These are phyloP conservation scores for Coemansia sp. DNA, from an alignment of 192 early-diverging fungal species.

Conservation along the genomic window DNA sequence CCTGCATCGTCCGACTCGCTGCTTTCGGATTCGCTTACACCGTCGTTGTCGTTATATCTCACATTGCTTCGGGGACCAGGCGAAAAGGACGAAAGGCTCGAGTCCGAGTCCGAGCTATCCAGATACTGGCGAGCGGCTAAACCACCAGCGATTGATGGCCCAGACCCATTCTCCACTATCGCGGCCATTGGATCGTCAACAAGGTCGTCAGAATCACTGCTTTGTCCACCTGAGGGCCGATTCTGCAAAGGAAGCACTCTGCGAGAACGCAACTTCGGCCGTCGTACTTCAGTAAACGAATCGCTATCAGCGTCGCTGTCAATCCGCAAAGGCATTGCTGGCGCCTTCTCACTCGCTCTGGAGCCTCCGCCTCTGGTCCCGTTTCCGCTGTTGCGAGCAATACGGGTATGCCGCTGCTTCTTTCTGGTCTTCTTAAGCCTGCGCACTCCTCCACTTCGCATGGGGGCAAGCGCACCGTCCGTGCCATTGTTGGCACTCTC, in stretches of 20 bases:
- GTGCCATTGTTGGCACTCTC: not conserved
- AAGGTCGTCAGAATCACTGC: conserved; percentile 23
- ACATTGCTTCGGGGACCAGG: not conserved
- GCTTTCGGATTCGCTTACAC: not conserved
- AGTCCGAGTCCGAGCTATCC: conserved; percentile 8
- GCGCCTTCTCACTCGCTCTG: not conserved
- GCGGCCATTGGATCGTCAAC: conserved; percentile 14
- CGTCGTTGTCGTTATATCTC: not conserved
- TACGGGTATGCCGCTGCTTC: conserved; percentile 7
- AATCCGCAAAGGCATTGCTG: not conserved
- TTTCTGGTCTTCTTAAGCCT: not conserved
- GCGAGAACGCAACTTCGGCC: not conserved
- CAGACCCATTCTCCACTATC: not conserved
- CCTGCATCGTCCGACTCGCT: conserved; percentile 9
- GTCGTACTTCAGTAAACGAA: conserved; percentile 22
- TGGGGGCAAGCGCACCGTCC: not conserved
- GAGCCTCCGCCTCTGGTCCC: not conserved
- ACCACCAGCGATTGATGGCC: not conserved
- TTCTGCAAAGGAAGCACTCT: not conserved
- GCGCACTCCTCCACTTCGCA: not conserved
- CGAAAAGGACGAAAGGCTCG: not conserved
- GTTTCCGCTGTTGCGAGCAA: conserved; percentile 7
- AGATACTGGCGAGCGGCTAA: not conserved
- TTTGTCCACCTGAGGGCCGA: conserved; percentile 6
- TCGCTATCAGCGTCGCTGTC: conserved; percentile 30